A percentile compares a stretch with the other conserved stretches of the same genome.
These are phyloP conservation scores for Ganoderma lingzhi DNA, from an alignment of 1,284 basidiomycete species.

Conservation along the genomic window DNA sequence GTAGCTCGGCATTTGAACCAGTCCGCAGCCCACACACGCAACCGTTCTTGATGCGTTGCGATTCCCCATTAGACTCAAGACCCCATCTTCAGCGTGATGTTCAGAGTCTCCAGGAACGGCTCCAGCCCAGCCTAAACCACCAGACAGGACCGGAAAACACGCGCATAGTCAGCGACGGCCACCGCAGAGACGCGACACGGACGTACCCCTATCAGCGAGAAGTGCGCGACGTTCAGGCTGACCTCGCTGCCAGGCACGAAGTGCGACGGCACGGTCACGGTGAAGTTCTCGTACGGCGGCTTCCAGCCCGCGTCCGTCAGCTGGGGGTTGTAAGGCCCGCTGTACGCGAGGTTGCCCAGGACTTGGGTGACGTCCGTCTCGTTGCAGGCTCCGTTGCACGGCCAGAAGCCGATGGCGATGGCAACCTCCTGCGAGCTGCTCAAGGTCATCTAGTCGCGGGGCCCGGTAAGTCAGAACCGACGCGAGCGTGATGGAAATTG, in stretches of 20 bases:
- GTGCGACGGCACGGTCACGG: conserved; percentile 50
- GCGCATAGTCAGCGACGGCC: neutral
- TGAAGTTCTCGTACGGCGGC: conserved; percentile 60
- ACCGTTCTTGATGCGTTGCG: no score
- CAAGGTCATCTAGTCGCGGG: conserved; percentile 44
- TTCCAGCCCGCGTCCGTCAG: conserved; percentile 36
- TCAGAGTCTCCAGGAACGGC: conserved; percentile 24
- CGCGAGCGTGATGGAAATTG: neutral
- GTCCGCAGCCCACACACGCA: no score
- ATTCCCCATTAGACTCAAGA: neutral
- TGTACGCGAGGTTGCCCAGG: conserved; percentile 54
- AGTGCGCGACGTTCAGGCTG: conserved; percentile 51
- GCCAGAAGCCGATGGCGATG: conserved; percentile 50
- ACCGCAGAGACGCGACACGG: neutral
- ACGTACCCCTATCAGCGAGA: conserved; percentile 57
- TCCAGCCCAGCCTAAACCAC: conserved; percentile 8
- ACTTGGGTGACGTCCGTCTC: conserved; percentile 43
- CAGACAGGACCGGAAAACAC: no score
- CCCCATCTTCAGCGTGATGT: conserved; percentile 18
- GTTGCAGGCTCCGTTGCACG: conserved; percentile 42
- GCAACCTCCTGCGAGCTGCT: conserved; percentile 50
- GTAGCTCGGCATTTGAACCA: no score
- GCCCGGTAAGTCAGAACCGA: neutral
- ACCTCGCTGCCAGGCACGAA: conserved; percentile 41
- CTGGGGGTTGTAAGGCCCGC: conserved; percentile 51